phyloP scores from a whole-genome alignment of 495 filamentous ascomycete species.

The Aspergillus sclerotioniger region DNA sequence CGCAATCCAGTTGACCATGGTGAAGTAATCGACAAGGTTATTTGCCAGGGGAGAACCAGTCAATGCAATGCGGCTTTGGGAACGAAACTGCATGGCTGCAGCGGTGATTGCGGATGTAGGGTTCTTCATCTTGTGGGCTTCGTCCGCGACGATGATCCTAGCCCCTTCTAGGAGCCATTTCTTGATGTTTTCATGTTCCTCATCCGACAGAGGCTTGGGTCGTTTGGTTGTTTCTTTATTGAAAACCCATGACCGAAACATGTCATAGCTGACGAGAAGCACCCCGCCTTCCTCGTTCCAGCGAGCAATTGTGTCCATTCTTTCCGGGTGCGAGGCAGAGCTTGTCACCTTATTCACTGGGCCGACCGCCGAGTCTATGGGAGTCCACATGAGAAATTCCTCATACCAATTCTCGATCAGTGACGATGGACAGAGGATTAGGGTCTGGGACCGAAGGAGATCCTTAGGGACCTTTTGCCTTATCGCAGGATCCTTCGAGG shows the following conservation, averaged over 20 bases:
- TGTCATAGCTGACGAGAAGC: constrained; percentile 68
- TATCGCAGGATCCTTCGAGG: constrained; percentile 55
- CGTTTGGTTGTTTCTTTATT: constrained; percentile 30
- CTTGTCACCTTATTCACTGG: constrained; percentile 49
- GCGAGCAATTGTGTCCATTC: constrained; percentile 41
- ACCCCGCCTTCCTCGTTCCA: constrained; percentile 72
- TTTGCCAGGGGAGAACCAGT: constrained; percentile 88
- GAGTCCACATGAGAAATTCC: constrained; percentile 70
- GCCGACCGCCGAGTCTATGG: constrained; percentile 47
- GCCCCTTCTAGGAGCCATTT: constrained; percentile 56
- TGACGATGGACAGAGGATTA: constrained; percentile 74
- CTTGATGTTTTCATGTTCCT: constrained; percentile 37
- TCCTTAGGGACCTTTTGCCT: constrained; percentile 62
- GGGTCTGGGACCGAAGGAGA: constrained; percentile 59
- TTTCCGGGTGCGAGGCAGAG: constrained; percentile 22
- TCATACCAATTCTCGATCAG: constrained; percentile 82
- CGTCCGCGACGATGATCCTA: constrained; percentile 80
- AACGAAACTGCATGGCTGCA: constrained; percentile 56
- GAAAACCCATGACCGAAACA: constrained; percentile 54
- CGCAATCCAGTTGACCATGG: constrained; percentile 86
- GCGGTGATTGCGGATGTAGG: constrained; percentile 45
- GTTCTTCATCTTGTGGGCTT: constrained; percentile 82
- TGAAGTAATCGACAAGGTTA: constrained; percentile 75
- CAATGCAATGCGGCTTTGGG: constrained; percentile 75
- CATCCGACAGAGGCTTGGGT: constrained; percentile 25